Percentiles rank a stretch among this genome's conserved stretches.
phyloP scores from a whole-genome alignment of 148 eudicot species.

The Heliosperma pusillum region DNA sequence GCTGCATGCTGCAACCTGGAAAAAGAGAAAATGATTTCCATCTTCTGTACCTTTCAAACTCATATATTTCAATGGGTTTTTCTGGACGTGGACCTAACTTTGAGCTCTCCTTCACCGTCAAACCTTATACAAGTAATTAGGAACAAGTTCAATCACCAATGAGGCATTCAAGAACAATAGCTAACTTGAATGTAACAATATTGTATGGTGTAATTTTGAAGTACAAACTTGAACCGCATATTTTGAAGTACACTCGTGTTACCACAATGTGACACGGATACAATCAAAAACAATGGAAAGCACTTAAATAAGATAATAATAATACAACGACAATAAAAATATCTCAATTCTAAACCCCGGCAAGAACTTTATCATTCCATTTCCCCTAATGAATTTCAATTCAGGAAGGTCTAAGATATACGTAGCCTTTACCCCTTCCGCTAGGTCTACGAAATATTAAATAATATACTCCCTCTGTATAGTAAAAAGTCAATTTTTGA shows the following conservation, averaged over 20 bases:
- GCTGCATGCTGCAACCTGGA: background rate
- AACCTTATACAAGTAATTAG: conserved; percentile 41
- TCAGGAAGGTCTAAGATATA: too few species aligned
- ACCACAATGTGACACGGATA: background rate
- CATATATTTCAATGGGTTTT: conserved; percentile 90
- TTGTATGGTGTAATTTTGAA: background rate
- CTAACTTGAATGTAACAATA: background rate
- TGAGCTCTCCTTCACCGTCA: conserved; percentile 72
- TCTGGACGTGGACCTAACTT: conserved; percentile 92
- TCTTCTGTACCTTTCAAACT: conserved; percentile 72
- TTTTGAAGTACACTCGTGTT: background rate
- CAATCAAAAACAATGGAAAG: background rate
- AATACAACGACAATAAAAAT: background rate
- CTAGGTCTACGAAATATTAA: background rate
- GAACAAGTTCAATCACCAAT: background rate
- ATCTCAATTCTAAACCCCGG: background rate
- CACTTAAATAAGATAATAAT: background rate
- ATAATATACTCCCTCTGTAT: too few species aligned
- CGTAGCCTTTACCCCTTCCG: background rate
- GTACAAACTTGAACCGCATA: background rate
- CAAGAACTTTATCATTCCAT: background rate
- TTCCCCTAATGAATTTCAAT: too few species aligned
- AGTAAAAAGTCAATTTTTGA: background rate
- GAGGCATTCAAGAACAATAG: background rate
- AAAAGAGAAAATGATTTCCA: background rate